A percentile compares a stretch with the other conserved stretches of the same genome.
phyloP scores from a whole-genome alignment of 1,284 basidiomycete species.

The Cyathus olla region DNA sequence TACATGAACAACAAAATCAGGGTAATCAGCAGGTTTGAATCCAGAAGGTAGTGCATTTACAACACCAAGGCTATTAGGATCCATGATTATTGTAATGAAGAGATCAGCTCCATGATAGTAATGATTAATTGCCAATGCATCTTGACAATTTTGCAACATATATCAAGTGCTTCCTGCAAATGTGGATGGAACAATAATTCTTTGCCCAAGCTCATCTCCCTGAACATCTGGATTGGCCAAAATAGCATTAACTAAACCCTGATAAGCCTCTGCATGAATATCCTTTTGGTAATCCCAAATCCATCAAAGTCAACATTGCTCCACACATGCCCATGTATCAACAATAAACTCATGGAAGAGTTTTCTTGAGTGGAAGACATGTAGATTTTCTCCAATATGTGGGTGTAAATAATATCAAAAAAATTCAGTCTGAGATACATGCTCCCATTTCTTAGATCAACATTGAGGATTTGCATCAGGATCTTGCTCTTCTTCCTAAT shows the following conservation, averaged over 20 bases:
- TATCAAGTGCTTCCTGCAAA: constrained; percentile 45
- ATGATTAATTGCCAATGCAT: constrained; percentile 52
- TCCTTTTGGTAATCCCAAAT: constrained; percentile 46
- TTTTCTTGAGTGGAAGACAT: constrained; percentile 39
- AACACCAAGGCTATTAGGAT: constrained; percentile 57
- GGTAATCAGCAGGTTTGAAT: constrained; percentile 49
- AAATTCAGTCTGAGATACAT: constrained; percentile 27
- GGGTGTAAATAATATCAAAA: constrained; percentile 32
- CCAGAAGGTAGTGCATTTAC: constrained; percentile 34
- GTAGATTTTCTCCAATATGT: constrained; percentile 10
- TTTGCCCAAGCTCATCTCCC: constrained; percentile 40
- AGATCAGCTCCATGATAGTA: constrained; percentile 46
- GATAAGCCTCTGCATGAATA: constrained; percentile 22
- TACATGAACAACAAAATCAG: constrained; percentile 53
- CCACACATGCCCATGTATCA: constrained; percentile 41
- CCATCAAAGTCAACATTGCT: constrained; percentile 37
- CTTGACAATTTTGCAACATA: constrained; percentile 56
- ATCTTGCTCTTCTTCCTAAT: neutral
- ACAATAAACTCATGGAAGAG: constrained; percentile 52
- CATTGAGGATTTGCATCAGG: neutral
- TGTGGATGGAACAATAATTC: constrained; percentile 37
- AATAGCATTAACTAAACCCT: neutral
- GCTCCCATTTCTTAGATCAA: constrained; percentile 1
- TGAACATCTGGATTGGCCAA: constrained; percentile 16
- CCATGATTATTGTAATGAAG: constrained; percentile 59